Evolutionary conservation across 441 rosid species (phyloP).

Genomic region (Bruguiera hainesii): DNA sequence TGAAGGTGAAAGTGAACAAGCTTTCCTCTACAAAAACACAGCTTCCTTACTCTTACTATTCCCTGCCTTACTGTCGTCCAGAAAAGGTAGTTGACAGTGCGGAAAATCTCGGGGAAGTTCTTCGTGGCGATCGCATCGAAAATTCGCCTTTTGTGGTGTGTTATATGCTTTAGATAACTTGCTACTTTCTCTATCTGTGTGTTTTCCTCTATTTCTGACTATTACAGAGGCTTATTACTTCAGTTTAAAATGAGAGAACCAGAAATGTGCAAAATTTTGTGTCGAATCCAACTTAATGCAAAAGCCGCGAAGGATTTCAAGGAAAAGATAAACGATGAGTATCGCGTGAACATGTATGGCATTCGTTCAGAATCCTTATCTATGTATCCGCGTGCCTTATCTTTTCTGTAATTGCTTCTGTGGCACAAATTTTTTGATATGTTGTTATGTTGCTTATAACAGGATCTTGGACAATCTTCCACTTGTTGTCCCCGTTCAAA

Average conservation of each 20-base stretch:
- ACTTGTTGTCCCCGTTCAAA: conserved; percentile 62
- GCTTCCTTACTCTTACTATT: conserved; percentile 85
- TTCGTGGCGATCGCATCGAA: conserved; percentile 92
- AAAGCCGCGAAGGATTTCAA: conserved; percentile 61
- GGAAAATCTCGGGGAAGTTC: conserved; percentile 96
- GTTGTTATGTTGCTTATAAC: conserved; percentile 17
- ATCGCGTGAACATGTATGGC: conserved; percentile 80
- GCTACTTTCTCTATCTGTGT: conserved; percentile 4
- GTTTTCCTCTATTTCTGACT: conserved; percentile 13
- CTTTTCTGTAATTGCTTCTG: background rate
- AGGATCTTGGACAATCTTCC: conserved; percentile 99
- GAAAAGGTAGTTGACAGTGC: conserved; percentile 64
- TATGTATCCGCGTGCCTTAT: background rate
- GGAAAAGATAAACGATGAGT: conserved; percentile 85
- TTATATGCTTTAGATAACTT: conserved; percentile 3
- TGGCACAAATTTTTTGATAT: conserved; percentile 5
- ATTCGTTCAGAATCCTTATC: conserved; percentile 5
- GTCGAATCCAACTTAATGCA: conserved; percentile 55
- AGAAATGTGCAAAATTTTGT: conserved; percentile 63
- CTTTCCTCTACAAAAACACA: conserved; percentile 91
- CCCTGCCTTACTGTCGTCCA: conserved; percentile 75
- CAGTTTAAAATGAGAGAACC: conserved; percentile 97
- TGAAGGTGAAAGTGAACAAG: conserved; percentile 92
- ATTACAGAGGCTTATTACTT: conserved; percentile 18
- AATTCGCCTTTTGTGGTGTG: conserved; percentile 85